Evolutionary conservation across 805 yeast species (phyloP).

Genomic region (Clavispora asparagi): DNA sequence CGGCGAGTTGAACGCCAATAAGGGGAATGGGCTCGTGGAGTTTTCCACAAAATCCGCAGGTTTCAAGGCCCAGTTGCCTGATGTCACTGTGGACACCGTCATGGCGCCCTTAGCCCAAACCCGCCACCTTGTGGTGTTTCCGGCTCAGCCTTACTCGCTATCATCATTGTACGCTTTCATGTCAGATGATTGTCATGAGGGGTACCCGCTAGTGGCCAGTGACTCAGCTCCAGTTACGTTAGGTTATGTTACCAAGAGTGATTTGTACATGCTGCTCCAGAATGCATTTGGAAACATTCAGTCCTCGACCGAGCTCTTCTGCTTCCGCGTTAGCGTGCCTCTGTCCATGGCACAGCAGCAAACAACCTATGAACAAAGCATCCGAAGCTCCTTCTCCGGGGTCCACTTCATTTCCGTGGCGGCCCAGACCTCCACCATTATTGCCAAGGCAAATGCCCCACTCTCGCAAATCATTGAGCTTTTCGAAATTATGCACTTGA

Average conservation of each 20-base stretch:
- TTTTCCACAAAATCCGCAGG: conserved; percentile 25
- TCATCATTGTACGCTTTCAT: conserved; percentile 15
- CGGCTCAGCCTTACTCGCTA: conserved; percentile 21
- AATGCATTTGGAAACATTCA: conserved; percentile 11
- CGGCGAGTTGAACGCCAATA: conserved; percentile 24
- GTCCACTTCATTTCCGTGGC: conserved; percentile 6
- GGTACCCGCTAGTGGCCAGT: conserved; percentile 33
- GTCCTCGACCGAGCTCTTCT: conserved; percentile 7
- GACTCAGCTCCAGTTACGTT: conserved; percentile 20
- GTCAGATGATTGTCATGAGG: conserved; percentile 35
- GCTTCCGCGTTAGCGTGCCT: conserved; percentile 10
- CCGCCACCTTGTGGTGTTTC: conserved; percentile 27
- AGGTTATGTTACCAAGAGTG: conserved; percentile 33
- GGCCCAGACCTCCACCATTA: conserved; percentile 15
- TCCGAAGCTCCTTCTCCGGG: background rate
- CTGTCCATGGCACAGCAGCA: conserved; percentile 1
- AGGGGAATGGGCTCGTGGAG: conserved; percentile 35
- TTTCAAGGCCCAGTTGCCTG: conserved; percentile 29
- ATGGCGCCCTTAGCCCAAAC: conserved; percentile 28
- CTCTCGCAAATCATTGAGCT: conserved; percentile 28
- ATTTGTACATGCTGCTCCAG: conserved; percentile 14
- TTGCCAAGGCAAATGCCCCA: conserved; percentile 27
- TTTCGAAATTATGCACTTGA: conserved; percentile 35
- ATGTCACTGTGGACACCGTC: conserved; percentile 19
- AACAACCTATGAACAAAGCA: conserved; percentile 3